Evolutionary conservation across 1,139 yeast species (phyloP), one percentile per base, ranked within the genome.

Genomic region (Spencermartinsiella ligniputridi): DNA sequence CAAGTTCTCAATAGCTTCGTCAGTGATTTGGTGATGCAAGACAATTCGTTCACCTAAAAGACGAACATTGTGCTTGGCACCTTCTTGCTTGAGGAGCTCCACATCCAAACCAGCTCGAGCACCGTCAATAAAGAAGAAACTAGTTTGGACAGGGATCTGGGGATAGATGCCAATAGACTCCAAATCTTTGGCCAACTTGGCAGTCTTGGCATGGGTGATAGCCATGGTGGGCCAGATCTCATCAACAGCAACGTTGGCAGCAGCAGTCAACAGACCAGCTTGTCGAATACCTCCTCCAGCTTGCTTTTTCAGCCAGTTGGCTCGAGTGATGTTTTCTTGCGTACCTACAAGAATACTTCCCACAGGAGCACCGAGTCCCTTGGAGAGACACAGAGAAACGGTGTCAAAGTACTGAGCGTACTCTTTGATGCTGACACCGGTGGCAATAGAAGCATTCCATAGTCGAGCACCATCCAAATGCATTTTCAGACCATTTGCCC

Each of bases 401-500:
- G 95, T 79, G 67, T 90, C 97, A 62, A 90, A 90, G 55, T 81
- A 70, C 52, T 77, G 71, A 59, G 96, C 86, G 64, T 83, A 88
- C 60, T 87, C 89, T 39, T 66, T 66, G 47, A 89, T 67, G 11
- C 87, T 68, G 34, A 87, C 71, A 6, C 85, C 89, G 20, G 95
- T 78, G 40, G 76, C 92, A 5, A 76, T 85, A 24, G 82, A 71
- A 1, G 97, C 97, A 61, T 90, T 88, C 94, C 95, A 89, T 49
- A 90, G 71, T 56, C 97, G 75, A n/a, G 97, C 97, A 52, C 97
- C 97, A 61, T 90, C 97, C 59, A 89, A 78, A 63, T 90, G 97
- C 58, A 89, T 68, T 54, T 71, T 75, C 51, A 89, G 71, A 46
- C 75, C 76, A 56, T 83, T 74, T 44, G 71, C 76, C 49, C 74